Evolutionary conservation across 192 early-diverging fungal species (phyloP).

Genomic region (Podila clonocystis): DNA sequence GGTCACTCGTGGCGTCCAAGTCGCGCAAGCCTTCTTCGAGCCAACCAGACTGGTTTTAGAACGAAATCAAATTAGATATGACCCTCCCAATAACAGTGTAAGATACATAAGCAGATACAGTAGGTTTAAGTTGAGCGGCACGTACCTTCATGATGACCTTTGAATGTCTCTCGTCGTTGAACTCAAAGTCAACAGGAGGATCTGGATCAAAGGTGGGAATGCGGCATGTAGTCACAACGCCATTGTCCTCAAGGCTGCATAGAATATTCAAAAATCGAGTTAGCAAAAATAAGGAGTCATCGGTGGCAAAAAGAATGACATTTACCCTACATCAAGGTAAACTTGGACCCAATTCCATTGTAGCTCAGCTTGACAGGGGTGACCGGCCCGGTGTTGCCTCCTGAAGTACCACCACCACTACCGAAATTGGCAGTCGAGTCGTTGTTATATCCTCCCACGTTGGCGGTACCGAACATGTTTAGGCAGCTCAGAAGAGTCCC

Average conservation of each 20-base stretch:
- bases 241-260: constrained; percentile 35
- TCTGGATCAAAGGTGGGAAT: constrained; percentile 43
- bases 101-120: not conserved
- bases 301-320: not conserved
- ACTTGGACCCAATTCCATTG: constrained; percentile 28
- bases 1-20: constrained; percentile 41
- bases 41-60: constrained; percentile 26
- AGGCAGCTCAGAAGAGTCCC: constrained; percentile 34
- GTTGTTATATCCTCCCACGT: not conserved
- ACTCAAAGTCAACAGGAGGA: constrained; percentile 29
- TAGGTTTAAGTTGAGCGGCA: not conserved
- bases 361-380: constrained; percentile 33
- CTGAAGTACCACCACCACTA: not conserved
- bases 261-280: not conserved
- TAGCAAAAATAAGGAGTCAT: too few species aligned
- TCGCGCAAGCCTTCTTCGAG: constrained; percentile 45
- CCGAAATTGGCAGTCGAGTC: not conserved
- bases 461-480: constrained; percentile 48
- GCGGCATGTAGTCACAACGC: constrained; percentile 35
- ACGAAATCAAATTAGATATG: not conserved
- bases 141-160: constrained; percentile 43
- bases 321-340: constrained; percentile 29
- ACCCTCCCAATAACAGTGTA: not conserved
- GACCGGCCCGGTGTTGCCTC: not conserved
- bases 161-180: constrained; percentile 25